A percentile compares a stretch with the other conserved stretches of the same genome.
Evolutionary conservation across 1,284 basidiomycete genomes (phyloP).

Genomic region (Porodaedalea pini): DNA sequence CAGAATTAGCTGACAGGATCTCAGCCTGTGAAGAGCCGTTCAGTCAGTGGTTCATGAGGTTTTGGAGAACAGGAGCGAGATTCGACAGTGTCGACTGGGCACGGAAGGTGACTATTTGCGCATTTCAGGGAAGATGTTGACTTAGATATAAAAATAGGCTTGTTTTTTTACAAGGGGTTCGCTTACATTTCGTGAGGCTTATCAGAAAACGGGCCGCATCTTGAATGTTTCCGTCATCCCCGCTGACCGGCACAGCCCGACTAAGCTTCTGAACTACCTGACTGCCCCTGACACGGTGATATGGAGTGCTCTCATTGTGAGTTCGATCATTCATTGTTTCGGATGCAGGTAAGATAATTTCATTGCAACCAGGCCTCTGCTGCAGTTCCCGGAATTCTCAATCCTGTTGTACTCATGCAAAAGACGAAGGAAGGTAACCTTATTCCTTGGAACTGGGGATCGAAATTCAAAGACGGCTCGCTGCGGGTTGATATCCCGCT

Average conservation of each 20-base stretch:
- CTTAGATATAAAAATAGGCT: conserved; percentile 41
- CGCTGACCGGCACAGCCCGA: conserved; percentile 56
- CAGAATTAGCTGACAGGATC: conserved; percentile 81
- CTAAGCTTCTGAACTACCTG: conserved; percentile 92
- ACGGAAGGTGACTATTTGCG: conserved; percentile 56
- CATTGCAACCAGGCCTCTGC: conserved; percentile 53
- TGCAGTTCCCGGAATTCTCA: conserved; percentile 82
- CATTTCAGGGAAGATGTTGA: conserved; percentile 3
- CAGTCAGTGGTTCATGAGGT: conserved; percentile 75
- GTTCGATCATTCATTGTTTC: neutral
- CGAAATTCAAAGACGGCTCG: conserved; percentile 89
- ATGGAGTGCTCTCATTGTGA: conserved; percentile 63
- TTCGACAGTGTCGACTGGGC: conserved; percentile 95
- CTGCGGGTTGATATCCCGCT: conserved; percentile 92
- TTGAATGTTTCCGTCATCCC: conserved; percentile 90
- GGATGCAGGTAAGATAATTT: neutral
- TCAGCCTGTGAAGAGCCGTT: conserved; percentile 89
- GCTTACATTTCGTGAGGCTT: conserved; percentile 95
- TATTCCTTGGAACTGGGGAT: conserved; percentile 93
- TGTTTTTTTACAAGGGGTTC: conserved; percentile 92
- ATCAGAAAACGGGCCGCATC: conserved; percentile 87
- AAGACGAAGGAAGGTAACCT: conserved; percentile 82
- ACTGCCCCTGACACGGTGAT: conserved; percentile 89
- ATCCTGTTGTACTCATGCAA: conserved; percentile 90
- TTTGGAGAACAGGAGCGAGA: conserved; percentile 85